These are phyloP conservation scores for Alloascoidea hylecoeti DNA, from an alignment of 805 yeast genomes.

Conservation along the genomic window DNA sequence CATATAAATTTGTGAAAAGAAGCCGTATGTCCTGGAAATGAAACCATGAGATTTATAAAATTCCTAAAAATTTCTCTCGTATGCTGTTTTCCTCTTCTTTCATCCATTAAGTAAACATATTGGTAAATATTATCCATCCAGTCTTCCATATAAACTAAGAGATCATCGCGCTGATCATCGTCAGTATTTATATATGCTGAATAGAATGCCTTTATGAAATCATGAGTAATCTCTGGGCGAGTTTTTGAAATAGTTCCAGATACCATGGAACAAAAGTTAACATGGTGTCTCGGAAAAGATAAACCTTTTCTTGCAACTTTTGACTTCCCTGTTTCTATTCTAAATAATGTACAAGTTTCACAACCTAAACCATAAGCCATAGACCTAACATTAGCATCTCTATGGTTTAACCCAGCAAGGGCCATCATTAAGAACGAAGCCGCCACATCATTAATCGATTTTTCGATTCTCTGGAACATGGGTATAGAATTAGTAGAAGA, in stretches of 20 bases:
- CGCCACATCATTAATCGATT: conserved; percentile 42
- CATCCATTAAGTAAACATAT: conserved; percentile 40
- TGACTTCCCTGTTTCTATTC: conserved; percentile 42
- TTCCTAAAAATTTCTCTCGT: conserved; percentile 48
- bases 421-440: conserved; percentile 45
- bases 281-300: conserved; percentile 54
- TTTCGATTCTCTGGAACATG: conserved; percentile 16
- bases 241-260: conserved; percentile 40
- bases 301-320: conserved; percentile 41
- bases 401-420: conserved; percentile 53
- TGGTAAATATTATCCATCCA: conserved; percentile 61
- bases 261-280: conserved; percentile 42
- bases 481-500: conserved; percentile 12
- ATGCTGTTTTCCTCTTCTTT: conserved; percentile 37
- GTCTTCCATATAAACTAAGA: conserved; percentile 28
- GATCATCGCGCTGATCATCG: conserved; percentile 21
- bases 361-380: conserved; percentile 52
- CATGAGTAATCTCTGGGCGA: conserved; percentile 45
- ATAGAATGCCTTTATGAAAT: conserved; percentile 36
- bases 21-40: conserved; percentile 21
- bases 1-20: conserved; percentile 52
- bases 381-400: conserved; percentile 41
- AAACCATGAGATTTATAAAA: conserved; percentile 27
- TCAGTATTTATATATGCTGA: conserved; percentile 24
- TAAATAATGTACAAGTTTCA: conserved; percentile 43